Percentiles rank a stretch among this genome's conserved stretches.
Evolutionary conservation across 176 grass and related monocot genomes (phyloP).

Genomic region (Aegilops bicornis): DNA sequence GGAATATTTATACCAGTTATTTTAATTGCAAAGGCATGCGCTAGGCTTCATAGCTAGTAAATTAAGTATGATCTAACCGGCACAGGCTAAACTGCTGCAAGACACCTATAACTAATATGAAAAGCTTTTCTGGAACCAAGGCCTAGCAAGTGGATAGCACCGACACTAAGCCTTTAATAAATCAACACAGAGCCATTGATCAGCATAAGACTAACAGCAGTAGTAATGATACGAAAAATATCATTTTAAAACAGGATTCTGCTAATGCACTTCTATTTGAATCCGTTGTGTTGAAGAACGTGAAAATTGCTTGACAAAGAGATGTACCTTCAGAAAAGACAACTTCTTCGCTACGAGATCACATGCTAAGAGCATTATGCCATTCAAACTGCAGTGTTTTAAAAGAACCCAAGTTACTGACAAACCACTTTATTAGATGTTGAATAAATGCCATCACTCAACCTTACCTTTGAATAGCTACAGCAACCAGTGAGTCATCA

Average conservation of each 20-base stretch:
- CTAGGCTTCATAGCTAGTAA: not conserved
- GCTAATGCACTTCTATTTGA: not conserved
- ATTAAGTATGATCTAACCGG: not conserved
- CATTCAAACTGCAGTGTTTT: conserved; percentile 66
- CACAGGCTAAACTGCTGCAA: no score
- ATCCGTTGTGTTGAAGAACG: not conserved
- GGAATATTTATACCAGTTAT: no score
- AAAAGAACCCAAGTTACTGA: conserved; percentile 13
- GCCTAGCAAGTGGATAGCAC: not conserved
- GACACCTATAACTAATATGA: not conserved
- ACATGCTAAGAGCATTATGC: conserved; percentile 68
- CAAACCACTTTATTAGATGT: conserved; percentile 20
- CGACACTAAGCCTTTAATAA: not conserved
- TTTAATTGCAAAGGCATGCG: not conserved
- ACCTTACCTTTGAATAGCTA: conserved; percentile 80
- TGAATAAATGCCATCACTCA: not conserved
- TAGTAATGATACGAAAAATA: not conserved
- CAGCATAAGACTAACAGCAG: not conserved
- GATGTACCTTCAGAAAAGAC: conserved; percentile 64
- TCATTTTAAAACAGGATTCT: conserved; percentile 21
- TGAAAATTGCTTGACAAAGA: conserved; percentile 6
- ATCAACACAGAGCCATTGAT: not conserved
- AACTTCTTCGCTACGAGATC: conserved; percentile 60
- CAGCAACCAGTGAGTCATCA: conserved; percentile 68
- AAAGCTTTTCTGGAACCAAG: not conserved